Base-by-base conservation (phyloP, 768 basidiomycete genomes). In the Suillus placidus region DNA sequence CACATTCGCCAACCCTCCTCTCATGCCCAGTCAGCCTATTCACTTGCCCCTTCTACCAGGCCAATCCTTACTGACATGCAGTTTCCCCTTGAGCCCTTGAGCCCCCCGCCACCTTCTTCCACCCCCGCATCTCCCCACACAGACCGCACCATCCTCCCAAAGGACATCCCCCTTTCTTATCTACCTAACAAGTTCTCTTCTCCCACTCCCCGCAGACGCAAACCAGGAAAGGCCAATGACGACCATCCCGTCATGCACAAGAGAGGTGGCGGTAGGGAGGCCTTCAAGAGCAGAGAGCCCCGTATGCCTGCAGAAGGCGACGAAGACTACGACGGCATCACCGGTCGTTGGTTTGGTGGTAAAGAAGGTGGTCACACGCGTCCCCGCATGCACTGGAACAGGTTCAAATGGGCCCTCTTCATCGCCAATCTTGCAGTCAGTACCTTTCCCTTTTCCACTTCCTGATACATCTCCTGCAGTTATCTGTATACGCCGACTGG, bases 341-440 rank as follows among this genome's bases (percentile, higher is more conserved):
- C 66, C 26, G 74, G 79, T 52, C 73, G 74, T 34, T 80, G 78
- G 76, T 85, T 83, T 72, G 77, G 71, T 23, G 77, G 71, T 64
- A 81, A 81, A 45, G 78, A 76, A 58, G 75, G 77, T 37, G 78
- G 79, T 63, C 77, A 76, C 65, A 73, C 72, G 0, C 78, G 79
- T 66, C 75, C 82, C 70, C 77, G 74, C 42, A 77, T 91, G 64
- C 80, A 88, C 18, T 95, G 93, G 93, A 94, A 88, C 72, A 84
- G 81, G 67, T 95, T 94, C 84, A 95, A 95, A 75, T 94, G 92
- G 92, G 78, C 83, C 12, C 75, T 95, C 5, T 89, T 94, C 75
- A 52, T 86, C 56, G 79, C 89, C 23, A 58, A 58, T 58, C 56
- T 58, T 14, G 37, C 23, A n/a, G 56, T 58, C 56, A 58, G 37